phyloP scores from a whole-genome alignment of 2,329 filamentous ascomycete genomes.

The Aspergillus aculeatinus region DNA sequence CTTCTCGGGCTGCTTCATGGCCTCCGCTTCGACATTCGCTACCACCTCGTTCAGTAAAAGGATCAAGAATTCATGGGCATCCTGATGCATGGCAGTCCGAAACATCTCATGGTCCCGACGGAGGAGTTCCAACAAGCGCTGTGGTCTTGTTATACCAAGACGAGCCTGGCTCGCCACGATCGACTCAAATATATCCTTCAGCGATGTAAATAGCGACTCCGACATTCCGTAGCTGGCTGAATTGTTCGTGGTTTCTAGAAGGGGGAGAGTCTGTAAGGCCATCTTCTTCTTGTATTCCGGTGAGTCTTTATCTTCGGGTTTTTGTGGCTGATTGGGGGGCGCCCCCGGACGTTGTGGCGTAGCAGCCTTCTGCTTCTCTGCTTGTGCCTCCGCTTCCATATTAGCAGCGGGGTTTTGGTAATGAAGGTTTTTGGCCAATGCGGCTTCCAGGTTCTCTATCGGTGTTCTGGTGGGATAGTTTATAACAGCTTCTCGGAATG shows the following conservation, averaged over 20 bases:
- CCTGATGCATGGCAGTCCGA: constrained; percentile 93
- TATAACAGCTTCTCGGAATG: constrained; percentile 91
- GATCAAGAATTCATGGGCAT: constrained; percentile 96
- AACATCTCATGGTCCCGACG: constrained; percentile 97
- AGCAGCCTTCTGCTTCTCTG: constrained; percentile 47
- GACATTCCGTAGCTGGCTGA: constrained; percentile 82
- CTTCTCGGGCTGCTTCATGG: constrained; percentile 41
- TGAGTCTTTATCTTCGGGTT: constrained; percentile 91
- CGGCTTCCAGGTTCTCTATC: constrained; percentile 66
- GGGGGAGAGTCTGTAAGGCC: constrained; percentile 81
- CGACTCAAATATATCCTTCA: constrained; percentile 95
- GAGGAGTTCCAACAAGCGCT: constrained; percentile 90
- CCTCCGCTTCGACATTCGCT: constrained; percentile 86
- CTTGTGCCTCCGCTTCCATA: constrained; percentile 51
- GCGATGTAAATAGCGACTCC: constrained; percentile 87
- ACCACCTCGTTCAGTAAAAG: constrained; percentile 95
- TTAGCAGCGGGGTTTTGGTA: constrained; percentile 61
- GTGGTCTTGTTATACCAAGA: constrained; percentile 86
- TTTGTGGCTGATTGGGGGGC: constrained; percentile 56
- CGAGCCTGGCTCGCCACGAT: constrained; percentile 77
- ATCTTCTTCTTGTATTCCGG: constrained; percentile 98
- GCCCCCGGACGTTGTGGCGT: constrained; percentile 47
- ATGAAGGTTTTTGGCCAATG: constrained; percentile 47
- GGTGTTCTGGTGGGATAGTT: constrained; percentile 78
- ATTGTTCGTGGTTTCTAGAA: constrained; percentile 83